phyloP scores from a whole-genome alignment of 345 rosid genomes.

The Euphorbia peplus region DNA sequence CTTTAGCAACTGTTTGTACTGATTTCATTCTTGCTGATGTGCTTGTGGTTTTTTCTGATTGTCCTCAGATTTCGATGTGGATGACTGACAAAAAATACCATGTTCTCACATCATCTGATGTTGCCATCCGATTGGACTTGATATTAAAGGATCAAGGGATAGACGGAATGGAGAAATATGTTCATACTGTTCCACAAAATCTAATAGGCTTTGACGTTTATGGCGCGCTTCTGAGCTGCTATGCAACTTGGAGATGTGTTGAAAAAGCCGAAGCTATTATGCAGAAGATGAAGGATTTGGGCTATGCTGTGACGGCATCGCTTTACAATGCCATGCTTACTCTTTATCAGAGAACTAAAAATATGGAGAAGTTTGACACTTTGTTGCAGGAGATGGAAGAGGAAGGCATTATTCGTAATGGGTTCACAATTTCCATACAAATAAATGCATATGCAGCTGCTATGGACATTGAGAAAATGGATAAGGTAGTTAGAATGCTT shows the following conservation, averaged over 20 bases:
- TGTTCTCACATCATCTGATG: too few species aligned
- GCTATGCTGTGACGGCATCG: constrained; percentile 9
- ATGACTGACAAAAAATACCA: too few species aligned
- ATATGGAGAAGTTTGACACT: constrained; percentile 24
- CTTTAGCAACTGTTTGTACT: neutral
- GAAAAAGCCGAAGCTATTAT: constrained; percentile 40
- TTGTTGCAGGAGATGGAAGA: constrained; percentile 34
- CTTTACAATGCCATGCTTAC: constrained; percentile 28
- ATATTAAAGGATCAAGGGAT: constrained; percentile 29
- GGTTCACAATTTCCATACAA: constrained; percentile 13
- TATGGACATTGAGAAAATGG: constrained; percentile 27
- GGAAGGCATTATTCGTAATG: constrained; percentile 20
- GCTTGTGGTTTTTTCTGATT: constrained; percentile 22
- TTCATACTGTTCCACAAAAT: constrained; percentile 23
- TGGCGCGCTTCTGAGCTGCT: constrained; percentile 44
- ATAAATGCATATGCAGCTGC: constrained; percentile 30
- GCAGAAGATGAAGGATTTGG: constrained; percentile 36
- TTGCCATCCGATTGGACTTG: constrained; percentile 40
- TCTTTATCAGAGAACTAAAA: constrained; percentile 27
- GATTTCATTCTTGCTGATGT: neutral
- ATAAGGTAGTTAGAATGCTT: constrained; percentile 22
- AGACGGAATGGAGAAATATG: constrained; percentile 39
- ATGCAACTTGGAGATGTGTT: constrained; percentile 21
- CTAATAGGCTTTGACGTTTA: constrained; percentile 21
- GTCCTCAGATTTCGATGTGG: too few species aligned